Conservation (phyloP, 345 rosid species). For the Geranium brycei region DNA sequence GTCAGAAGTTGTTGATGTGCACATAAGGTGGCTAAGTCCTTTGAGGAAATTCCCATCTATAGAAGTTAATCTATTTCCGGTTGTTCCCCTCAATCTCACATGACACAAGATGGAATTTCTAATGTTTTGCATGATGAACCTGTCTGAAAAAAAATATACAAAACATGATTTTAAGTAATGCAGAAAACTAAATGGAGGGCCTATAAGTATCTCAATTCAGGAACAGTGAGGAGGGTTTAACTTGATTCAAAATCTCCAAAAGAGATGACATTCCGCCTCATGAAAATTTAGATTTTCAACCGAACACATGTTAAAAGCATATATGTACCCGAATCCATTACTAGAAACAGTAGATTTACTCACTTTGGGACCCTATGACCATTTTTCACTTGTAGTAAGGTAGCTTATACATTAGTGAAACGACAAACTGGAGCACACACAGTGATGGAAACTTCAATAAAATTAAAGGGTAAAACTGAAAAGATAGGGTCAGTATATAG, state of each 20-base stretch:
- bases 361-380: no score
- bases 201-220: not conserved
- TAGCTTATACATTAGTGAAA: not conserved
- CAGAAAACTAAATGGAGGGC: not conserved
- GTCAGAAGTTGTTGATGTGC: conserved; percentile 13
- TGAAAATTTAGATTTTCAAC: no score
- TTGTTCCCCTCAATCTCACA: conserved; percentile 26
- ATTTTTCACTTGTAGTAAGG: not conserved
- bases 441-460: not conserved
- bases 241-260: not conserved
- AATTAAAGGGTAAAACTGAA: not conserved
- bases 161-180: not conserved
- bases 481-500: not conserved
- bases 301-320: no score
- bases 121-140: conserved; percentile 6
- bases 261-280: not conserved
- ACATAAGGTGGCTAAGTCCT: conserved; percentile 15
- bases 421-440: not conserved
- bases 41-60: conserved; percentile 17
- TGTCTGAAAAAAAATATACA: not conserved
- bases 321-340: no score
- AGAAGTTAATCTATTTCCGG: conserved; percentile 1
- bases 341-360: no score
- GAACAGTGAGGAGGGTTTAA: not conserved
- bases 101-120: conserved; percentile 34